Base-by-base conservation (phyloP, 2,329 filamentous ascomycete species). In the Paecilomyces formosus region DNA sequence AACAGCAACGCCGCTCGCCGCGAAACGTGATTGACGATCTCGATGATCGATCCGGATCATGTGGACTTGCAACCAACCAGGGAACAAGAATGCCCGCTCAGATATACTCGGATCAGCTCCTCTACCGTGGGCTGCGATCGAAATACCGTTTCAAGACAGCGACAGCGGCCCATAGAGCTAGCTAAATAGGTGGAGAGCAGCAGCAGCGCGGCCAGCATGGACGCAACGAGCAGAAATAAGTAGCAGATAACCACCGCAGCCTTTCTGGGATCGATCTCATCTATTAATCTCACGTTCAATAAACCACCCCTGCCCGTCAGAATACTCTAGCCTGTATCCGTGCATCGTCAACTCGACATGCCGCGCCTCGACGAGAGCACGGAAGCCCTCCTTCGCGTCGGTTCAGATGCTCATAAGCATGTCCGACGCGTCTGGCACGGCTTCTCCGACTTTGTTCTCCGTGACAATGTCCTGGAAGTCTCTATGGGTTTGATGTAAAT, bases 401-500 rank as follows among this genome's bases (percentile, higher is more conserved):
- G 76, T 69, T 53, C 76, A 65, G 60, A 73, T 66, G 64, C 76
- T 65, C 62, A 77, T 59, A 56, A 78, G 63, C 76, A 75, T 56
- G 80, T 82, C 24, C 75, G 77, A 61, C 77, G 78, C 60, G 74
- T 83, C 58, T 86, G 83, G 77, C 76, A 82, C 33, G 85, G 85
- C 45, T 90, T 90, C 69, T 71, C 86, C 64, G 87, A 89, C 69
- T 91, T 90, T 72, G 87, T 87, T 0, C 82, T 89, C 57, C 84
- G 88, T 62, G 88, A 88, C 59, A 90, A 90, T 65, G 88, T 90
- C 54, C 79, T 91, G 26, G 85, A 90, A 71, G 88, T 91, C 60
- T 88, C 88, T 15, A 85, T 90, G 64, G 88, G 88, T 64, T 76
- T 90, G 63, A 90, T 91, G 87, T 89, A 68, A 70, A 45, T 18